Evolutionary conservation across 2,329 filamentous ascomycete species (phyloP), one percentile per base, ranked within the genome.

Genomic region (Xylariaceae sp.): DNA sequence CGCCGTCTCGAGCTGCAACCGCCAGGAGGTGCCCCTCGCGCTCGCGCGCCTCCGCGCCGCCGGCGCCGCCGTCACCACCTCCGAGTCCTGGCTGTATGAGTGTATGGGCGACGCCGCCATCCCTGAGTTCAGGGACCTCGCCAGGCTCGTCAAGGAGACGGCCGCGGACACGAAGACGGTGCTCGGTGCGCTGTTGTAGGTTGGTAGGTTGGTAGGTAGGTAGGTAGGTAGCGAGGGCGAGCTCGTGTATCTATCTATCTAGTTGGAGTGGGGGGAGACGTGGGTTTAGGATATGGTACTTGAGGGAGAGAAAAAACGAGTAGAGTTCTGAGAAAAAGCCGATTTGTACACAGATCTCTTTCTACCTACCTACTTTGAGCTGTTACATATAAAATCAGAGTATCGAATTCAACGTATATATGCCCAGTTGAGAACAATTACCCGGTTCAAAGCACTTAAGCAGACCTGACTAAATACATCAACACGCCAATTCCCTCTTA

Each of bases 61-160:
- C 63, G 93, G 93, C 1, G 90, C 87, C 37, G 77, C 84, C 2
- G 86, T 98, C 29, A 96, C 92, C 18, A 91, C 88, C 20, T 95
- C 90, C 73, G 93, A 98, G 83, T 89, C 90, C 73, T 88, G 90
- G 76, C 76, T 97, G 70, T 98, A 96, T 75, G 93, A 98, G 79
- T 86, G 86, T 67, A 83, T 97, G 77, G 91, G 90, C 18, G 93
- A 97, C 76, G 91, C 93, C 6, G 80, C 76, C 12, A 84, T 88
- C 66, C 75, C 80, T 1, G 85, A 87, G 74, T 97, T 97, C 71
- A 89, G 83, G 75, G 79, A 79, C 20, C 80, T 97, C 45, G 87
- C 89, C 60, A 81, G 79, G 52, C 68, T 97, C 54, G 89, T 98
- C 54, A 96, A 93, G 80, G 90, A 91, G 65, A 87, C 82, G 7